phyloP scores from a whole-genome alignment of 78 protist genomes.

The Monocercomonoides exilis region DNA sequence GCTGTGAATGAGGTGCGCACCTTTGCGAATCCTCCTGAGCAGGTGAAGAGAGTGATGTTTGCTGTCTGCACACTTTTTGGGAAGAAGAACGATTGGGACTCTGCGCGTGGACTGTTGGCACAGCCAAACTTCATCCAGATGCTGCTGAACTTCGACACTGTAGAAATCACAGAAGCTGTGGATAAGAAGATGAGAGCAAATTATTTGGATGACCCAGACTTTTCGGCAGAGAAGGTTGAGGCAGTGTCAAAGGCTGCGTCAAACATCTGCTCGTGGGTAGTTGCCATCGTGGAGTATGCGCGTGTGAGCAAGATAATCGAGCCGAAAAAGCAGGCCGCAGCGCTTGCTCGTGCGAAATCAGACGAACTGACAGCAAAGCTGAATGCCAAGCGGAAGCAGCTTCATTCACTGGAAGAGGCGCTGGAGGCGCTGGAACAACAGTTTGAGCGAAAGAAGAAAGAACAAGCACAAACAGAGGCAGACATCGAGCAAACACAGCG shows the following conservation, averaged over 20 bases:
- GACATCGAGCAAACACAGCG: background rate
- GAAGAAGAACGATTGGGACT: conserved; percentile 37
- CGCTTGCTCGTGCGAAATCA: background rate
- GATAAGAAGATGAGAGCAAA: no score
- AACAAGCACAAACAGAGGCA: background rate
- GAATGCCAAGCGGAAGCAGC: conserved; percentile 29
- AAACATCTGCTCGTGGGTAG: conserved; percentile 73
- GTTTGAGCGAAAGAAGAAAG: conserved; percentile 24
- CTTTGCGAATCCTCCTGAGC: no score
- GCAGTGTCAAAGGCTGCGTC: conserved; percentile 52
- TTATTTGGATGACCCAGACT: conserved; percentile 39
- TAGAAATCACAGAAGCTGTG: conserved; percentile 62
- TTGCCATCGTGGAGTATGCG: conserved; percentile 52
- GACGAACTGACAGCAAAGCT: conserved; percentile 16
- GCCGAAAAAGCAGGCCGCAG: no score
- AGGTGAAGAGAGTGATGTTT: no score
- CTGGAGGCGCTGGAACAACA: conserved; percentile 30
- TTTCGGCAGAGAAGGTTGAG: conserved; percentile 46
- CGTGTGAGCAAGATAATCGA: conserved; percentile 46
- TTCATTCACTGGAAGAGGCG: conserved; percentile 14
- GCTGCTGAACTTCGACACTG: conserved; percentile 47
- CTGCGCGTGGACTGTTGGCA: conserved; percentile 35
- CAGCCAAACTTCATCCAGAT: conserved; percentile 31
- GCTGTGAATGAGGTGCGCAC: no score
- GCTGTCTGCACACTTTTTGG: no score